These are phyloP conservation scores for Lachnellula occidentalis DNA, from an alignment of 2,329 filamentous ascomycete genomes.

Conservation along the genomic window DNA sequence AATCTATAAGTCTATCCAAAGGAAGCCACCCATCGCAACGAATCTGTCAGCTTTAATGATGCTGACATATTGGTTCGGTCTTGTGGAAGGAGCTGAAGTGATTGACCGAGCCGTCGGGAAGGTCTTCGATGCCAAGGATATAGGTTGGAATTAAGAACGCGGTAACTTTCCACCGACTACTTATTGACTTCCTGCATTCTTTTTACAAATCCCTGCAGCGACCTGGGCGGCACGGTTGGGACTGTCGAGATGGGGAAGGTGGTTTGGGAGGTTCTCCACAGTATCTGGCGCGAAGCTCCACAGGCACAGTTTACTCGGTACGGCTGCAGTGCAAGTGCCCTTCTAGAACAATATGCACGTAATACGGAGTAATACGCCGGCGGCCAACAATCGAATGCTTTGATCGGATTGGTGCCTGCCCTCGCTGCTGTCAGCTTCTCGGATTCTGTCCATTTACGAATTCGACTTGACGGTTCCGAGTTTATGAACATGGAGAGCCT, in stretches of 20 bases:
- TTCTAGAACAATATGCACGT: background rate
- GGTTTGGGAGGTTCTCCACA: constrained; percentile 64
- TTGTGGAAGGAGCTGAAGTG: constrained; percentile 66
- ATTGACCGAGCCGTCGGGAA: constrained; percentile 74
- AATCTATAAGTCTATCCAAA: constrained; percentile 95
- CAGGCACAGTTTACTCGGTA: background rate
- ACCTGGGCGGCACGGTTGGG: constrained; percentile 36
- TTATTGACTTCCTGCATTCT: background rate
- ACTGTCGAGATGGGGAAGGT: constrained; percentile 76
- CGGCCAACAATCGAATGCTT: background rate
- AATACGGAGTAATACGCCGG: background rate
- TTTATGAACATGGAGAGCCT: background rate
- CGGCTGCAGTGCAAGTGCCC: background rate
- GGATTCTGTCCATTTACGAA: background rate
- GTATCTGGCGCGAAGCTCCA: constrained; percentile 44
- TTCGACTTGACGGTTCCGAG: background rate
- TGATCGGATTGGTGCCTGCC: background rate
- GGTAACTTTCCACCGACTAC: background rate
- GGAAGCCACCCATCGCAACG: constrained; percentile 80
- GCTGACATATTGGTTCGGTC: constrained; percentile 80
- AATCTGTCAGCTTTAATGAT: constrained; percentile 94
- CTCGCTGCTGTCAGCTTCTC: background rate
- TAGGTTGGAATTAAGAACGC: constrained; percentile 1
- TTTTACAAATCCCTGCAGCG: background rate
- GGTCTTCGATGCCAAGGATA: constrained; percentile 47